Percentiles rank a stretch among this genome's conserved stretches.
Evolutionary conservation across 2,329 filamentous ascomycete species (phyloP).

Genomic region (Fusarium falciforme): DNA sequence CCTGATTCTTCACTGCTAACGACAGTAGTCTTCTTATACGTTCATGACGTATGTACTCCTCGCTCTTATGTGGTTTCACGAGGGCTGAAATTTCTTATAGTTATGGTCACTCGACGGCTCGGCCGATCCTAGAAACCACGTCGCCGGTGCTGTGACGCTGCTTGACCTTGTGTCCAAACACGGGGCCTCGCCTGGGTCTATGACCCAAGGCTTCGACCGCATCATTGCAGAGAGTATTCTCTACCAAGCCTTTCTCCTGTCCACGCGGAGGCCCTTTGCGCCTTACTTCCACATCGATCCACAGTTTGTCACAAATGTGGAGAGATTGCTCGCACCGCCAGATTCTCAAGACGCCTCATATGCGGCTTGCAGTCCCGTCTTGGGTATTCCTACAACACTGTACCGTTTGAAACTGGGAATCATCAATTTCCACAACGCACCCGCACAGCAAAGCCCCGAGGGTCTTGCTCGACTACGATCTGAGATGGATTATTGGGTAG

Average conservation of each 20-base stretch:
- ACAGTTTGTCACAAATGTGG: constrained; percentile 1
- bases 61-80: neutral
- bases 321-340: neutral
- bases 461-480: neutral
- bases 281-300: constrained; percentile 15
- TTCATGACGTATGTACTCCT: neutral
- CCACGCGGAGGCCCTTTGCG: constrained; percentile 8
- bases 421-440: neutral
- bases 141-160: neutral
- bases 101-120: neutral
- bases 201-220: constrained; percentile 9
- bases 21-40: neutral
- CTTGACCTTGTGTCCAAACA: neutral
- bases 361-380: neutral
- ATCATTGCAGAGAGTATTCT: constrained; percentile 21
- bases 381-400: neutral
- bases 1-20: neutral
- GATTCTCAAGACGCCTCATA: neutral
- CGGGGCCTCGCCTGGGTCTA: neutral
- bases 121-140: neutral
- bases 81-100: neutral
- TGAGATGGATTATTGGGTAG: neutral
- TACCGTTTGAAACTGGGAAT: neutral
- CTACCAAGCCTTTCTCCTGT: constrained; percentile 18
- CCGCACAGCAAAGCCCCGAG: neutral